Base-by-base conservation (phyloP, 345 rosid genomes). In the Citrus inodora region DNA sequence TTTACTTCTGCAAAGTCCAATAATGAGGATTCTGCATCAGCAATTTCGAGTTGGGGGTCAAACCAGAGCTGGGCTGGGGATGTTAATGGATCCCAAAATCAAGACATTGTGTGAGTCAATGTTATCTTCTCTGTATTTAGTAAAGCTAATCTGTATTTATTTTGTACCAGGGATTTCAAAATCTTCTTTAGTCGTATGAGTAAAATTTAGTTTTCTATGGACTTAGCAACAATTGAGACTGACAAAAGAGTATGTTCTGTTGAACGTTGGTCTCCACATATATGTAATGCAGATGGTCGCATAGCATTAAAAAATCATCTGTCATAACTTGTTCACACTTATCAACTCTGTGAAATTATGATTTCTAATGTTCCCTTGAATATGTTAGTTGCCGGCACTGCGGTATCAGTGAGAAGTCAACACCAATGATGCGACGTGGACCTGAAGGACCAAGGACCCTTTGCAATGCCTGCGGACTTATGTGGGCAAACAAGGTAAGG, bases 371-470 rank as follows among this genome's bases (percentile, higher is more conserved):
- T 75, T 78, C 60, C 14, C 78, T 32, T 76, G 62, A 65, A 71
- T 77, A 2, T 80, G 46, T 76, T 82, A 90, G 93, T 73, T 90
- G 93, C 70, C 89, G 82, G 10, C 93, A 88, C 66, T 90, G 93
- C 79, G 91, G 93, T 76, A 90, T 76, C 27, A 70, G 81, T 42
- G 93, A 88, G 84, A 90, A 87, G 86, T 82, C 87, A 70, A 88
- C 91, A 27, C 91, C 93, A 75, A 90, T 88, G 93, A 90, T 90
- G 93, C 80, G 93, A 56, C 91, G 91, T 35, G 93, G 93, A 82
- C 93, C 93, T 76, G 90, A 84, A 84, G 93, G 93, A 40, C 93
- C 93, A 55, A 90, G 93, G 82, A 90, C 90, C 59, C 93, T 90
- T 81, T 90, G 93, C 84, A 90, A 90, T 83, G 93, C 93, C 14